phyloP scores from a whole-genome alignment of 202 grass and related monocot genomes.

The Dendrocalamus latiflorus region DNA sequence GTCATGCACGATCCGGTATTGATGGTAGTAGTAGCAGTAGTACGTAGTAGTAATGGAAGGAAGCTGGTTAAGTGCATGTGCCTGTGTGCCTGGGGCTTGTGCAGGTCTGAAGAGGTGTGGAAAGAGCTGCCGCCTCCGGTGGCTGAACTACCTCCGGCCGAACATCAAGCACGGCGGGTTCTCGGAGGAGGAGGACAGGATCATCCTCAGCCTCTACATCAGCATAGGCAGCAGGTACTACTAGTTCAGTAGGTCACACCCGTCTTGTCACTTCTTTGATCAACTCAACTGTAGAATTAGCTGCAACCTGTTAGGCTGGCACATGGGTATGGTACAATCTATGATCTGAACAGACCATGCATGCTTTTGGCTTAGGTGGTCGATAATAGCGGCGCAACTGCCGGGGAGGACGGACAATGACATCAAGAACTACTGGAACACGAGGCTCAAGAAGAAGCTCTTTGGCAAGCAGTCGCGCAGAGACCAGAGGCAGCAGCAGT shows the following conservation, averaged over 20 bases:
- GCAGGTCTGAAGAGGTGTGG: constrained; percentile 89
- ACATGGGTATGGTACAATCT: constrained; percentile 34
- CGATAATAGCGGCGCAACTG: constrained; percentile 90
- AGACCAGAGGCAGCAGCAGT: constrained; percentile 35
- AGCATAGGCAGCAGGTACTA: too few species aligned
- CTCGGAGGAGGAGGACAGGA: too few species aligned
- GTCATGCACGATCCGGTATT: neutral
- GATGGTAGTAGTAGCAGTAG: neutral
- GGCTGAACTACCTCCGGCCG: constrained; percentile 89
- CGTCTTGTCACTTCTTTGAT: too few species aligned
- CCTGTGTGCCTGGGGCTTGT: neutral
- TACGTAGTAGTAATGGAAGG: too few species aligned
- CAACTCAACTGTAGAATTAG: constrained; percentile 33
- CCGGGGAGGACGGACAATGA: constrained; percentile 97
- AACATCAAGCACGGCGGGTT: constrained; percentile 94
- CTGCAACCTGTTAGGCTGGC: constrained; percentile 32
- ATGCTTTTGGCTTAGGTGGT: constrained; percentile 69
- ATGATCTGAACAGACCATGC: constrained; percentile 33
- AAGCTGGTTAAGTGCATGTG: too few species aligned
- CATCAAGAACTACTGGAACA: constrained; percentile 99
- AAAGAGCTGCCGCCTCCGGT: constrained; percentile 89
- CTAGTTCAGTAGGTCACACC: neutral
- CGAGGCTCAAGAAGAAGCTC: constrained; percentile 94
- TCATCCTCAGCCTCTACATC: too few species aligned
- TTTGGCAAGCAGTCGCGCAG: constrained; percentile 68